Percentiles rank a stretch among this genome's conserved stretches.
Conservation (phyloP, 768 basidiomycete genomes). For the Boletus bicolor region DNA sequence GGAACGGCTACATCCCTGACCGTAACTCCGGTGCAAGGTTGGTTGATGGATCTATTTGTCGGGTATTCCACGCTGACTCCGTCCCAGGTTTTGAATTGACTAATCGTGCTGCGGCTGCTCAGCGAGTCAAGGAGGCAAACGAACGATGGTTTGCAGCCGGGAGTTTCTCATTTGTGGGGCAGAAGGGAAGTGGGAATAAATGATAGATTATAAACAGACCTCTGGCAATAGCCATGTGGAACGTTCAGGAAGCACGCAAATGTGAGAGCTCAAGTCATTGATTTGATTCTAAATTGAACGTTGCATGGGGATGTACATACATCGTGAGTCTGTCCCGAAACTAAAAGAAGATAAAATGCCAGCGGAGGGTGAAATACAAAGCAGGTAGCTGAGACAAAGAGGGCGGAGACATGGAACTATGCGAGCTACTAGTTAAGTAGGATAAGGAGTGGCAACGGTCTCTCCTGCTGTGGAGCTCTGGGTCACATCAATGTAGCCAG, state of each 20-base stretch:
- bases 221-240: background rate
- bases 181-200: slow-evolving; percentile 38
- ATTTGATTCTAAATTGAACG: slow-evolving; percentile 3
- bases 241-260: background rate
- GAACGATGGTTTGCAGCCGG: slow-evolving; percentile 94
- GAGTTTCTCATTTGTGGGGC: slow-evolving; percentile 75
- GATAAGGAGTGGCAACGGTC: slow-evolving; percentile 51
- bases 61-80: slow-evolving; percentile 12
- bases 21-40: slow-evolving; percentile 95
- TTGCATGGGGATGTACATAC: slow-evolving; percentile 14
- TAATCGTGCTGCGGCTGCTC: slow-evolving; percentile 82
- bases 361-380: slow-evolving; percentile 1
- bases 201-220: slow-evolving; percentile 16
- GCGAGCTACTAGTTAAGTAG: slow-evolving; percentile 29
- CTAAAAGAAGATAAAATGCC: slow-evolving; percentile 20
- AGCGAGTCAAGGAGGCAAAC: slow-evolving; percentile 92
- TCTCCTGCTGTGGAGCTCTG: slow-evolving; percentile 54
- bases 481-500: slow-evolving; percentile 69
- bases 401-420: background rate
- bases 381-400: background rate
- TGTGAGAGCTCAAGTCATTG: background rate
- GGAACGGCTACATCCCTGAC: slow-evolving; percentile 90
- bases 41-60: slow-evolving; percentile 13
- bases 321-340: slow-evolving; percentile 10
- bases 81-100: slow-evolving; percentile 81